Evolutionary conservation across 2,329 filamentous ascomycete species (phyloP).

Genomic region (Lachnellula hyalina): DNA sequence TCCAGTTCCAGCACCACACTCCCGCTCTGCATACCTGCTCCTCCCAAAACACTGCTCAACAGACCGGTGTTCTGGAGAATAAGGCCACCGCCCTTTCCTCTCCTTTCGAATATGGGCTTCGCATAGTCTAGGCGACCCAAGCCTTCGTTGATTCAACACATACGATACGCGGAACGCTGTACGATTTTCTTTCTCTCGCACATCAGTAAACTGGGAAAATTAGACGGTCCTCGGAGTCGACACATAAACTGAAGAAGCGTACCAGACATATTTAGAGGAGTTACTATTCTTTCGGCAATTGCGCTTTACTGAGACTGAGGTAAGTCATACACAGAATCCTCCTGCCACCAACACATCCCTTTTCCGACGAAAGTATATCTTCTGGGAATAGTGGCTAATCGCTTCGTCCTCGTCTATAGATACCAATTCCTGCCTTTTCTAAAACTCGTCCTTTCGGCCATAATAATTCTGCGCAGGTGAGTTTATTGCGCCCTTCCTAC

Average conservation of each 20-base stretch:
- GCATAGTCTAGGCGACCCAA: conserved; percentile 28
- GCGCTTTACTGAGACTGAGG: conserved; percentile 11
- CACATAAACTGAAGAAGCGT: conserved; percentile 16
- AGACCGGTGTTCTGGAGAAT: conserved; percentile 12
- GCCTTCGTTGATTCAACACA: conserved; percentile 19
- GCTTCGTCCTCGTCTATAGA: conserved; percentile 6
- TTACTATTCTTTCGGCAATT: conserved; percentile 19
- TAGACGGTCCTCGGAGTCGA: conserved; percentile 20
- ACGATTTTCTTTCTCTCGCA: conserved; percentile 18
- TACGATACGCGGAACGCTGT: conserved; percentile 24
- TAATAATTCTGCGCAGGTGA: conserved; percentile 18
- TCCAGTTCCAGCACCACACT: not conserved
- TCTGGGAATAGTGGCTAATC: conserved; percentile 15
- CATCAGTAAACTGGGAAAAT: conserved; percentile 14
- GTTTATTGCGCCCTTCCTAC: conserved; percentile 1
- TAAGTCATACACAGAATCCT: not conserved
- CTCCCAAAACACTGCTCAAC: not conserved
- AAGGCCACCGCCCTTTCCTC: conserved; percentile 15
- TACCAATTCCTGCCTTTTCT: conserved; percentile 17
- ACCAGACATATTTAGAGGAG: conserved; percentile 13
- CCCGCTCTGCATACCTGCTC: not conserved
- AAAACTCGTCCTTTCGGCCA: conserved; percentile 6
- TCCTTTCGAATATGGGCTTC: conserved; percentile 28
- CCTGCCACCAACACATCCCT: not conserved
- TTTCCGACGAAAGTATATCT: not conserved